Evolutionary conservation across 805 yeast genomes (phyloP), one percentile per base, ranked within the genome.

Genomic region (Zygosaccharomyces siamensis): DNA sequence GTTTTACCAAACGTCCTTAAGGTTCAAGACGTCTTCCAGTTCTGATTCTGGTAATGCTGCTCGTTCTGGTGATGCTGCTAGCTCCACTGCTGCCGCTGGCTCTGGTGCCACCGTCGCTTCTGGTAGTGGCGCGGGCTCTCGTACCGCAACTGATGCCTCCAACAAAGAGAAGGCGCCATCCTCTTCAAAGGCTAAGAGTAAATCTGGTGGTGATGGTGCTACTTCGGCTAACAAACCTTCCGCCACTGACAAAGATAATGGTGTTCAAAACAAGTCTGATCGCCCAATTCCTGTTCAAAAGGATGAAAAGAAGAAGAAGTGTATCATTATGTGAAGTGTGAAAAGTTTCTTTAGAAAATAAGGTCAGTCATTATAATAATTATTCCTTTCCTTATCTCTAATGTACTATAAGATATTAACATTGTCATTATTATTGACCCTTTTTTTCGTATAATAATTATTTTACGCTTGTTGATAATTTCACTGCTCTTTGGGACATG

Each of bases 1-100:
- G 35, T 88, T 88, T 70, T 82, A 72, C 62, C 67, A 72, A 46
- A 71, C 72, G 26, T 75, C 71, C 18, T 43, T 59, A 47, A 74
- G 68, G 51, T 66, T 73, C 23, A 37, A 30, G 20, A 20, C 37
- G 44, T 16, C 24, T 47, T 21, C 37, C 3, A 33, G 36, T 18
- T 21, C 45, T 20, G 27, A 50, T 20, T 36, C 26, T 24, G 31
- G 39, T 27, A 26, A 51, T 27, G 45, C 50, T 24, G 41, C 48
- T 39, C 33, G 20, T 39, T 39, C 48, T 32, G 46, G 50, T 28
- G 45, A 51, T 23, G 48, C 43, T 46, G 47, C 44, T 23, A 38
- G 48, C 8, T 16, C 39, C n/a, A 39, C 50, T 28, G 44, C 47
- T 20, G 14, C 38, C n/a, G 7, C 37, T 30, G 44, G 14, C 7